These are phyloP conservation scores for Amanita thiersii DNA, from an alignment of 768 basidiomycete species.

Conservation along the genomic window DNA sequence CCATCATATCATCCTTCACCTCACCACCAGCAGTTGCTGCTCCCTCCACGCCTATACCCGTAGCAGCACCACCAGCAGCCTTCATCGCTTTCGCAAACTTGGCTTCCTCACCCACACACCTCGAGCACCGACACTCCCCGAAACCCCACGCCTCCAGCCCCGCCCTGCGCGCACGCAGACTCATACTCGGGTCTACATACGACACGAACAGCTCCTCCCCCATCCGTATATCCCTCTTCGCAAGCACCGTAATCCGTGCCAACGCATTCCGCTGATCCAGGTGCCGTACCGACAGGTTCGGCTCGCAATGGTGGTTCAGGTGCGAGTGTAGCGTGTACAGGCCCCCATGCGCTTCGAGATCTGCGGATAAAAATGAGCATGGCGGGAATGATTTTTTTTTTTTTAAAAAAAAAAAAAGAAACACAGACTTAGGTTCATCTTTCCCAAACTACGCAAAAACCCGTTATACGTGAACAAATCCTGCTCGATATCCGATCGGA, in stretches of 20 bases:
- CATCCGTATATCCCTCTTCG: conserved; percentile 48
- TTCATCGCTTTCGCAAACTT: conserved; percentile 25
- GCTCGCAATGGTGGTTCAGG: conserved; percentile 77
- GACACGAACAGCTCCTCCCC: conserved; percentile 75
- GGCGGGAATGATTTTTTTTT: background rate
- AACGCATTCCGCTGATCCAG: conserved; percentile 62
- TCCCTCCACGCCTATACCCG: too few relatives aligned
- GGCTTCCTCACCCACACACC: conserved; percentile 55
- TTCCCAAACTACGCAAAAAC: conserved; percentile 64
- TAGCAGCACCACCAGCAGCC: conserved; percentile 17
- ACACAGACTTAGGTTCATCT: conserved; percentile 72
- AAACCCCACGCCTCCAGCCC: conserved; percentile 71
- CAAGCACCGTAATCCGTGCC: conserved; percentile 68
- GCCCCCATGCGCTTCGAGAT: conserved; percentile 82
- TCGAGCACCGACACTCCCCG: conserved; percentile 55
- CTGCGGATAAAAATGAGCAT: conserved; percentile 21
- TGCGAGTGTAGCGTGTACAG: conserved; percentile 83
- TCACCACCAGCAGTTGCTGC: conserved; percentile 15
- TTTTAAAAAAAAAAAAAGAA: conserved; percentile 7
- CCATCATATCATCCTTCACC: conserved; percentile 21
- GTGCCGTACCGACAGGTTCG: conserved; percentile 75
- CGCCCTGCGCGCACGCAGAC: conserved; percentile 37
- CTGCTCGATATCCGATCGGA: conserved; percentile 36
- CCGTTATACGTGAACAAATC: conserved; percentile 71
- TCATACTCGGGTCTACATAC: conserved; percentile 66